Evolutionary conservation across 1,284 basidiomycete genomes (phyloP), one percentile per base, ranked within the genome.

Genomic region (Microbotryum violaceum): DNA sequence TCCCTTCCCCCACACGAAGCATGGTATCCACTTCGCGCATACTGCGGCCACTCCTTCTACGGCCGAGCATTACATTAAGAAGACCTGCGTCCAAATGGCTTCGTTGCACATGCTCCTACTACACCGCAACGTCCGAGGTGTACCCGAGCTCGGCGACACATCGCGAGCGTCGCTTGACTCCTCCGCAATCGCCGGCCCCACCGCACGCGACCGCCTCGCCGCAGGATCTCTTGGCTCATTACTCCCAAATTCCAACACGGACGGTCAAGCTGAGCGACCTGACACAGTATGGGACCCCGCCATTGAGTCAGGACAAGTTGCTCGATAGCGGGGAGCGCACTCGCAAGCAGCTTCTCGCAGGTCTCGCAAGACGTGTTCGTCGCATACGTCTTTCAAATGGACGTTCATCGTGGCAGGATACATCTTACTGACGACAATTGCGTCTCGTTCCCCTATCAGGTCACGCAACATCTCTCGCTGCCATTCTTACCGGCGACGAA

Each of bases 401-500:
- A 52, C 27, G 29, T 2, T 6, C 2, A 23, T 20, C 14, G 18
- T 9, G 10, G 33, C 6, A 16, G 2, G 9, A 0, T 18, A 20
- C 23, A 10, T 6, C 2, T 44, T 8, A 31, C 0, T 7, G 8
- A 9, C 12, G 14, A 2, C 20, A 9, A 31, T 31, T 31, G 31
- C 31, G 31, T 10, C 31, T 10, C 31, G 2, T 14, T 14, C 23
- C 6, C 9, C 29, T n/a, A 27, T n/a, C 60, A 69, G 70, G 70
- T 71, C 7, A 66, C 67, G 9, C 65, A 68, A 54, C 71, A 72
- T 49, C 58, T 66, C 7, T 61, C 66, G 9, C 65, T 77, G 0
- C 76, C 76, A 6, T 77, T 76, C 64, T 91, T 94, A 56, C 90
- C 92, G 46, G 90, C 88, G 20, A 89, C 87, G 63, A 93, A 94